Base-by-base conservation (phyloP, 768 basidiomycete genomes). In the Albatrellus ellisii region DNA sequence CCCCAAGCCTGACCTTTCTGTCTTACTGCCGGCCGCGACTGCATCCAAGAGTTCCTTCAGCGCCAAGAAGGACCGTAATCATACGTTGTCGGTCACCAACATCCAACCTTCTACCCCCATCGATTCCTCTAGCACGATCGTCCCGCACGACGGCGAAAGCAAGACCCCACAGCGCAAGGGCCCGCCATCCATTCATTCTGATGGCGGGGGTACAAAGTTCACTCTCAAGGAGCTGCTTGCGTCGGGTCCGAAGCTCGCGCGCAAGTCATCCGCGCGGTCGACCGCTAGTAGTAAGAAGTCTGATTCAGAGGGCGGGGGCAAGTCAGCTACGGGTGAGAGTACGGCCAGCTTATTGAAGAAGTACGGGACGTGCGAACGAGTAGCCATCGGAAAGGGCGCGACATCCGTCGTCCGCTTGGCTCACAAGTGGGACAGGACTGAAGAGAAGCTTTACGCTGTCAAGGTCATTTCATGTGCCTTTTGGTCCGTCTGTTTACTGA, bases 311-410 rank as follows among this genome's bases (percentile, higher is more conserved):
- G 65, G 61, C 28, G 66, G 59, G 29, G 59, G 59, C 40, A 62
- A 62, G 56, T 69, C 66, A 36, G 66, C 59, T 6, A 61, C 61
- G 1, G 74, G 68, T 3, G 77, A 72, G 29, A 73, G 69, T 44
- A 68, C 73, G 9, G 66, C 67, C 11, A 74, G 70, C 46, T 55
- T 83, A 49, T 62, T 83, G 28, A 79, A 90, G 62, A 98, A 98
- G 70, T 99, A 98, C 56, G 95, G 94, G 25, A 79, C 95, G 10
- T 98, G 92, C 60, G 89, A 92, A 66, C 89, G 88, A 65, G 77
- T 90, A 17, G 92, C 94, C 10, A 95, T 99, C 49, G 94, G 94
- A 28, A 95, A 91, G 61, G 94, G 94, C 15, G 95, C 94, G n/a
- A 99, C 95, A 20, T 89, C 87, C 36, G 90, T 97, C 42, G 94